These are phyloP conservation scores for Allomyces arbusculus DNA, from an alignment of 192 early-diverging fungal species.

Conservation along the genomic window DNA sequence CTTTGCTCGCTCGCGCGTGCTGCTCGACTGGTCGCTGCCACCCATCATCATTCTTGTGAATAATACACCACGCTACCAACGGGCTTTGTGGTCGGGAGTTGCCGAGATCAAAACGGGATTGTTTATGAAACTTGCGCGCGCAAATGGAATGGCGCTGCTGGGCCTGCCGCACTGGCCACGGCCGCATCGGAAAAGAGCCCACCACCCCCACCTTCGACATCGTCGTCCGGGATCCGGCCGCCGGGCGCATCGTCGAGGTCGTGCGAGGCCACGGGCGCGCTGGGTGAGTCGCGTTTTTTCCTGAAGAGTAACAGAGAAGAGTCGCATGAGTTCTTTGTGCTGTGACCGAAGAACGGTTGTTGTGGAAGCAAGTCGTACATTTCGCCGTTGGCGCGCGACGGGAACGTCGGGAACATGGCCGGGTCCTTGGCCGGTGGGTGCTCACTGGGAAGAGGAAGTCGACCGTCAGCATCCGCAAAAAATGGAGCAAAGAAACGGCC, in stretches of 20 bases:
- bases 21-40: too few relatives aligned
- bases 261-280: not conserved
- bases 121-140: too few relatives aligned
- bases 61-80: too few relatives aligned
- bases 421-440: conserved; percentile 76
- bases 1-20: too few relatives aligned
- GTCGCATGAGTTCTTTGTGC: not conserved
- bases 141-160: too few relatives aligned
- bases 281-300: not conserved
- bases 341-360: not conserved
- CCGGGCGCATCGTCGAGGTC: not conserved
- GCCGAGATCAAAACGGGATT: too few relatives aligned
- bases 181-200: too few relatives aligned
- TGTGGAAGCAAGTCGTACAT: conserved; percentile 13
- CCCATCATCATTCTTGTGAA: too few relatives aligned
- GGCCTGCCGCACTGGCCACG: too few relatives aligned
- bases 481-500: not conserved
- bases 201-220: too few relatives aligned
- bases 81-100: too few relatives aligned
- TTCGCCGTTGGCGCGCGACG: conserved; percentile 41
- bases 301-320: not conserved
- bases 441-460: conserved; percentile 24
- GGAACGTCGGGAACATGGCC: conserved; percentile 84
- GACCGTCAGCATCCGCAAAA: not conserved
- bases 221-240: too few relatives aligned